phyloP scores from a whole-genome alignment of 2,329 filamentous ascomycete species.

The Pyrenochaeta sp. region DNA sequence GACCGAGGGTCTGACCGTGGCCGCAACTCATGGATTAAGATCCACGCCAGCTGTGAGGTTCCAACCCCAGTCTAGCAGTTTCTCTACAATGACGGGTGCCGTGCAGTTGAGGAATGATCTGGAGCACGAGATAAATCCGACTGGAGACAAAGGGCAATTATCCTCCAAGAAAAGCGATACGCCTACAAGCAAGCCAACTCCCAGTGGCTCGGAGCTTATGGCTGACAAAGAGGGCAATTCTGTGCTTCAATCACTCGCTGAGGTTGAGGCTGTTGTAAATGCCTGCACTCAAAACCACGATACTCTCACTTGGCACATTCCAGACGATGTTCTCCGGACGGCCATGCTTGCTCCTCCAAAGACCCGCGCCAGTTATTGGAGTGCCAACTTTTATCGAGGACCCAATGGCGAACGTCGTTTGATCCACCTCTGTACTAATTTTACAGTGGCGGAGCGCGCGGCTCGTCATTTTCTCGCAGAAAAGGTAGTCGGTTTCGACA shows the following conservation, averaged over 20 bases:
- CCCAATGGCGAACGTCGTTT: slow-evolving; percentile 62
- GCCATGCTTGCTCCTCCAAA: slow-evolving; percentile 41
- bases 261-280: slow-evolving; percentile 9
- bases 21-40: no score
- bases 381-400: slow-evolving; percentile 70
- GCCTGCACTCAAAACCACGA: slow-evolving; percentile 28
- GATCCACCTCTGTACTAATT: slow-evolving; percentile 79
- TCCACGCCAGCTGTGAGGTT: background rate
- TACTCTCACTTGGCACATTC: slow-evolving; percentile 43
- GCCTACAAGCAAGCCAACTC: background rate
- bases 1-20: no score
- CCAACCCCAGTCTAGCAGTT: background rate
- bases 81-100: background rate
- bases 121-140: background rate
- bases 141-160: background rate
- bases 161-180: background rate
- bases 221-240: slow-evolving; percentile 2
- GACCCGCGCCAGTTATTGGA: slow-evolving; percentile 64
- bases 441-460: slow-evolving; percentile 71
- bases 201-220: slow-evolving; percentile 8
- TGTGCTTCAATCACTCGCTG: slow-evolving; percentile 2
- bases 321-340: slow-evolving; percentile 30
- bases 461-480: slow-evolving; percentile 73
- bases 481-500: slow-evolving; percentile 81
- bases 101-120: background rate